These are phyloP conservation scores for Pseudoscleropodium purum DNA, from an alignment of 225 moss, liverwort and hornwort genomes.

Conservation along the genomic window DNA sequence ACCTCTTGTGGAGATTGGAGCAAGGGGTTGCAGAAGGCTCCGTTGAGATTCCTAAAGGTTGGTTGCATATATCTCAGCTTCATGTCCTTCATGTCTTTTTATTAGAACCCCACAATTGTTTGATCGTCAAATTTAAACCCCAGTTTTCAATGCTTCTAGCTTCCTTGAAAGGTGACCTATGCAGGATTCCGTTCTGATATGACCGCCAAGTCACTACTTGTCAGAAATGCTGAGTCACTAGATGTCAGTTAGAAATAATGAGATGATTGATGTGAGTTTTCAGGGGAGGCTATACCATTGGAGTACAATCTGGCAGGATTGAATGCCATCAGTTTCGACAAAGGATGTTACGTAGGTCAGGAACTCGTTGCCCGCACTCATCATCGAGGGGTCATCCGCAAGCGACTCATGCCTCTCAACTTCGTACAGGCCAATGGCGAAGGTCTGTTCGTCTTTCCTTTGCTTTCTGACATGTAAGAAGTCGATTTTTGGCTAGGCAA, in stretches of 20 bases:
- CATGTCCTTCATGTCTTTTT: not conserved
- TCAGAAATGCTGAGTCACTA: not conserved
- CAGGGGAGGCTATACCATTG: conserved; percentile 91
- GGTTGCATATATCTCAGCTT: not conserved
- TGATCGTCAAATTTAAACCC: not conserved
- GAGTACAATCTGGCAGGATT: conserved; percentile 89
- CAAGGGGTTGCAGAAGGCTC: conserved; percentile 90
- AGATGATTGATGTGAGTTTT: not conserved
- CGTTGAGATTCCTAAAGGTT: conserved; percentile 82
- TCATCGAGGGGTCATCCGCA: conserved; percentile 87
- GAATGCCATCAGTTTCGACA: conserved; percentile 83
- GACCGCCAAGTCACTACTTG: not conserved
- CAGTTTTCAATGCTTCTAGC: not conserved
- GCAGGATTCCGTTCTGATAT: not conserved
- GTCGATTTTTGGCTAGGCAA: not conserved
- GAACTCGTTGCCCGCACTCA: conserved; percentile 87
- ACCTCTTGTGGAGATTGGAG: conserved; percentile 79
- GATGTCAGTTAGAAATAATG: not conserved
- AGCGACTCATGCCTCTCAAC: conserved; percentile 67
- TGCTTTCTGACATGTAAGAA: not conserved
- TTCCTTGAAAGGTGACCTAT: not conserved
- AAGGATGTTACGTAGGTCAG: conserved; percentile 95
- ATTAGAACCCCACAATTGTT: not conserved
- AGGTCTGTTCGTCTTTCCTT: conserved; percentile 23
- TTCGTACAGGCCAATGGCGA: conserved; percentile 55